Evolutionary conservation across 495 filamentous ascomycete species (phyloP), one percentile per base, ranked within the genome.

Genomic region (Penicillium alfredii): DNA sequence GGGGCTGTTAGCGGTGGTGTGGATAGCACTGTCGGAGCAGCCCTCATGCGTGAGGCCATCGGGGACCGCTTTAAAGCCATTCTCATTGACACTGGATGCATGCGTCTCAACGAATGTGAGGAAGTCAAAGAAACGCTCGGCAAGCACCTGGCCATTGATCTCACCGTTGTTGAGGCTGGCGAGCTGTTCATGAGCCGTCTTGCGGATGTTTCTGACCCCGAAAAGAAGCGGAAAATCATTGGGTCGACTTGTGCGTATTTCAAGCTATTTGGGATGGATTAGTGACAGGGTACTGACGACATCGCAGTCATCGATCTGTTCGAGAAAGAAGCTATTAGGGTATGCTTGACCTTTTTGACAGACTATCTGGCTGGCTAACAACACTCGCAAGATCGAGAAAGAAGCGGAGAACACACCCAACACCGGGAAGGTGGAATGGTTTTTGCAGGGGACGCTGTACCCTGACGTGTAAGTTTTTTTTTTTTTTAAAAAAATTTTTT

Each of bases 181-280:
- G 68, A 89, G 45, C 65, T 68, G 10, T 97, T 97, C 68, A 60
- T 96, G 13, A 61, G 56, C 6, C 67, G 77, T 10, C 72, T 98
- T 6, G 80, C 80, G 58, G 89, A 86, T 16, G 76, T 92, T 23
- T 49, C 49, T 0, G 85, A 95, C 25, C 92, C 92, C 0, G 90
- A 97, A 64, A 74, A 80, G 63, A 98, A 98, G 73, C 76, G 90
- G 17, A 96, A 92, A 67, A 78, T 96, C 50, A 96, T 98, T 51
- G 90, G 88, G 19, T 43, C 43, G 1, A 40, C 46, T 15, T 49
- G 42, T 45, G 29, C 20, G 45, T 49, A 36, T 22, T 21, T 24
- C 6, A 20, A 35, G 16, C 9, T 37, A 10, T 33, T 12, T 22
- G 19, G 10, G 12, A 41, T 35, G 3, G 7, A 3, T 35, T 35